Evolutionary conservation across 345 rosid genomes (phyloP).

Genomic region (Eucalyptus camaldulensis): DNA sequence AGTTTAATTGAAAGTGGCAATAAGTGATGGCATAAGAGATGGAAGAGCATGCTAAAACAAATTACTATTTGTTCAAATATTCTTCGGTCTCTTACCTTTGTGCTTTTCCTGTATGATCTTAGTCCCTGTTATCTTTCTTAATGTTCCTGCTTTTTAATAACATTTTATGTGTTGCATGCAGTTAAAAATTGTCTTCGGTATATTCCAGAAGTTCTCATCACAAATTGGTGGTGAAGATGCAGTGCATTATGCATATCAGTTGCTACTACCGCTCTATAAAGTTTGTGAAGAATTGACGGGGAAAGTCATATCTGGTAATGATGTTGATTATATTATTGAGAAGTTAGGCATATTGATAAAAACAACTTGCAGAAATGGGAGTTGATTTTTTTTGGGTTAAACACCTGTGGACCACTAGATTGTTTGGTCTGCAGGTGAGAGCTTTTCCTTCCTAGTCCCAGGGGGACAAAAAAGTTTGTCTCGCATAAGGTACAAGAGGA

Average conservation of each 20-base stretch:
- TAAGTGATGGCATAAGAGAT: not conserved
- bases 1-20: not conserved
- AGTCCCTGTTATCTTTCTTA: not conserved
- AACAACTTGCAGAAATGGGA: not conserved
- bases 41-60: not conserved
- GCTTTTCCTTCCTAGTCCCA: not conserved
- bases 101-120: not conserved
- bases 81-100: not conserved
- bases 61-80: not conserved
- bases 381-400: not conserved
- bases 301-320: conserved; percentile 52
- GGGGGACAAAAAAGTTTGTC: not conserved
- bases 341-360: not conserved
- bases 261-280: conserved; percentile 75
- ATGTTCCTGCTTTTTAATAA: not conserved
- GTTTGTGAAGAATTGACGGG: conserved; percentile 86
- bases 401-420: not conserved
- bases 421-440: not conserved
- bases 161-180: conserved; percentile 14
- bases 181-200: conserved; percentile 58
- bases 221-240: conserved; percentile 30
- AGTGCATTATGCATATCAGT: conserved; percentile 29
- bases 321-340: not conserved
- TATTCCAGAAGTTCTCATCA: conserved; percentile 29
- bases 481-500: not conserved